Base-by-base conservation (phyloP, 108 stramenopile genomes). In the Fragilaria radians region DNA sequence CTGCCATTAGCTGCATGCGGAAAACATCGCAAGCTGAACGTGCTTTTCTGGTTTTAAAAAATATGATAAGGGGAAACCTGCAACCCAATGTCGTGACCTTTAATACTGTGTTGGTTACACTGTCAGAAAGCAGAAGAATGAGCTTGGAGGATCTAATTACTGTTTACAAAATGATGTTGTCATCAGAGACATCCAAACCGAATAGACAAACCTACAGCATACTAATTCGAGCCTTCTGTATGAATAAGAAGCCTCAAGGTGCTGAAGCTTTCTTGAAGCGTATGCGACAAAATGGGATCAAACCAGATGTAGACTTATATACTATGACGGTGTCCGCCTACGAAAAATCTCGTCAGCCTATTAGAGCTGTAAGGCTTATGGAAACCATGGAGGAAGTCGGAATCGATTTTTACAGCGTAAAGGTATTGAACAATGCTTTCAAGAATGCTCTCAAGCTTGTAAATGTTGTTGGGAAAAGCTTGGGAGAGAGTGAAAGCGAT, bases 1-100 rank as follows among this genome's bases (percentile, higher is more conserved):
- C 85, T 29, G 91, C 91, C 48, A 87, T 92, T 87, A 81, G 81
- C 5, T 92, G 91, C 59, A 92, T 92, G 91, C 87, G 89, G 56
- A 92, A 92, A 61, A 85, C 79, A 5, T 82, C 82, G 50, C 81
- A 87, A 7, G 84, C 91, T 17, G 91, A 92, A 50, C 87, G 89
- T 66, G 81, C 83, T 26, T 88, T 88, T 49, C 82, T 82, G 48
- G 73, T 92, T 11, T 85, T 92, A 85, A 87, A 92, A 28, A 73
- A 87, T 11, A 92, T 92, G 91, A 80, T 78, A 29, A 11, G 80
- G 28, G 91, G 89, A 73, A 80, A 77, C 1, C 80, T 92, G 27
- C 54, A 74, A 22, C 87, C 91, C 11, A 92, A 92, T 69, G 86
- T 88, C 0, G 87, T 89, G 54, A 85, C 89, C 61, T 92, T 81